Conservation (phyloP, 2,329 filamentous ascomycete species). For the Emergomyces orientalis region DNA sequence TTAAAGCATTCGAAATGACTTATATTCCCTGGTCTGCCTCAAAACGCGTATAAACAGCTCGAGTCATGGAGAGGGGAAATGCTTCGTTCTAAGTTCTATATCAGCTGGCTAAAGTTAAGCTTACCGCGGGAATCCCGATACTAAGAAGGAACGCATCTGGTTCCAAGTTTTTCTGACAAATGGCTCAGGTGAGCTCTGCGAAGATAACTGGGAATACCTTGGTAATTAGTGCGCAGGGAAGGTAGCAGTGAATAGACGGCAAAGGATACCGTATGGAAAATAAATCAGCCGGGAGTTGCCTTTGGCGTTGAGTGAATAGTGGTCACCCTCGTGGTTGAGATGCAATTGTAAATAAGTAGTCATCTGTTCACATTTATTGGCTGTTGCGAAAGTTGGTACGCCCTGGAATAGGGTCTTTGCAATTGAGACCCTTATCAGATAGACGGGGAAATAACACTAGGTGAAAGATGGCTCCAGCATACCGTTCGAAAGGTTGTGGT, state of each 20-base stretch:
- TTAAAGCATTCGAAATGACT: background rate
- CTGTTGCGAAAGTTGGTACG: background rate
- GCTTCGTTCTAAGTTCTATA: background rate
- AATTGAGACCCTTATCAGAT: background rate
- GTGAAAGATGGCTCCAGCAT: background rate
- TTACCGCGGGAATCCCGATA: background rate
- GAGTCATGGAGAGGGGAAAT: background rate
- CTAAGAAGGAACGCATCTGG: background rate
- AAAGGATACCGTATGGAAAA: no score
- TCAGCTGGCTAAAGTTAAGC: background rate
- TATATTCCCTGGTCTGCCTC: background rate
- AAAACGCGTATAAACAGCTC: background rate
- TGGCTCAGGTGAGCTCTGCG: no score
- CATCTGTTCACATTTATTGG: background rate
- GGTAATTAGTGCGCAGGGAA: no score
- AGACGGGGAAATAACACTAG: background rate
- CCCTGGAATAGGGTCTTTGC: background rate
- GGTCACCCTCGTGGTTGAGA: no score
- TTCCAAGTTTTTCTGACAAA: no score
- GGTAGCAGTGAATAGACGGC: no score
- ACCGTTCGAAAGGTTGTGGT: background rate
- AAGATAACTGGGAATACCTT: no score
- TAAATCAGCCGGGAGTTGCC: no score
- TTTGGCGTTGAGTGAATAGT: no score
- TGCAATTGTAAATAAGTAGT: background rate